A percentile compares a stretch with the other conserved stretches of the same genome.
phyloP scores from a whole-genome alignment of 495 filamentous ascomycete genomes.

The Evansstolkia leycettana region DNA sequence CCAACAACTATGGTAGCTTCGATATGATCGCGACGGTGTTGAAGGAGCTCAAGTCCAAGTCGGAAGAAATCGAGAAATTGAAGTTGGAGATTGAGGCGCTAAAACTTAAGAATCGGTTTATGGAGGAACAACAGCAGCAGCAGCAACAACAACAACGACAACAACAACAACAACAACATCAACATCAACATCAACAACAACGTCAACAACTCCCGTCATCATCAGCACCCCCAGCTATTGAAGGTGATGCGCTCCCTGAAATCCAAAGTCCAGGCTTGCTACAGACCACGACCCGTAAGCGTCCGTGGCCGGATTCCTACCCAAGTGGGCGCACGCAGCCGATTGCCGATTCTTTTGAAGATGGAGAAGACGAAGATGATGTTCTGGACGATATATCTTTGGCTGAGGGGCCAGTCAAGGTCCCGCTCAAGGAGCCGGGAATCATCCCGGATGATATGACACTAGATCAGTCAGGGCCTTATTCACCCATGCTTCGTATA shows the following conservation, averaged over 20 bases:
- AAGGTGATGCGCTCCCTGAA: conserved; percentile 16
- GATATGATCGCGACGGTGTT: conserved; percentile 33
- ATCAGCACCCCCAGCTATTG: conserved; percentile 1
- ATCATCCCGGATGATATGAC: neutral
- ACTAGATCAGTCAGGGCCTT: conserved; percentile 2
- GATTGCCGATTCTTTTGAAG: conserved; percentile 28
- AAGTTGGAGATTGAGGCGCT: conserved; percentile 34
- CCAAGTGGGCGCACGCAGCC: conserved; percentile 12
- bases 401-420: conserved; percentile 11
- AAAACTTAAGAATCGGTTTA: conserved; percentile 27
- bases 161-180: too few species aligned
- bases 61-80: conserved; percentile 33
- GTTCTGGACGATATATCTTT: conserved; percentile 20
- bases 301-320: conserved; percentile 22
- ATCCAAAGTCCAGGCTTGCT: conserved; percentile 27
- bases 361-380: conserved; percentile 13
- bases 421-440: conserved; percentile 16
- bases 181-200: too few species aligned
- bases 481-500: conserved; percentile 7
- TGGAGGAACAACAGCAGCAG: conserved; percentile 26
- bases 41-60: conserved; percentile 31
- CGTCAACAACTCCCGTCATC: conserved; percentile 3
- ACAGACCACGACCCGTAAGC: conserved; percentile 23
- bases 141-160: too few species aligned
- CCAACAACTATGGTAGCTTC: conserved; percentile 13